Evolutionary conservation across 352 stramenopile species (phyloP), one percentile per base, ranked within the genome.

Genomic region (Poterioochromonas sp.): DNA sequence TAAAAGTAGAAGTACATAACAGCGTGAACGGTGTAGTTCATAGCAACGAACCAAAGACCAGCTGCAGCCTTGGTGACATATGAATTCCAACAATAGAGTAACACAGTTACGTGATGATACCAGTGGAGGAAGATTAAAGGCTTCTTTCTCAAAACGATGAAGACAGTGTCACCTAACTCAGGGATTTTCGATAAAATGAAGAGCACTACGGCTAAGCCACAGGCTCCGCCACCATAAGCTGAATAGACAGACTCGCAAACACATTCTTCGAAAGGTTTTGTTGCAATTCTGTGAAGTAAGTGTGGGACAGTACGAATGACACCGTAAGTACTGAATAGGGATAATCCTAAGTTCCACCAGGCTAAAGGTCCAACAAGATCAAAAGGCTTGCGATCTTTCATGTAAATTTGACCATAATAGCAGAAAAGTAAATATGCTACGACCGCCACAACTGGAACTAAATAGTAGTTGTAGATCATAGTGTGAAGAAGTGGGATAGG

Each of bases 1-100:
- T 91, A 95, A 84, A 96, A 97, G 87, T 97, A 97, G 49, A 92
- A 92, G 87, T 97, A 97, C 92, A 97, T 97, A 83, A 96, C 82
- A 39, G 90, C 90, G 83, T 97, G 92, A 78, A 96, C 92, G 53
- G 89, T 89, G 87, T 95, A 97, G 86, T 97, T 97, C 91, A 97
- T 97, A 70, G 90, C 89, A 47, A 94, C 87, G 71, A 86, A 86
- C 86, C 93, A 95, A n/a, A 96, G 82, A 20, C 90, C 91, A 65
- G 88, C 90, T 71, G 87, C 82, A 35, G 87, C 89, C 41, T 90
- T 84, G 20, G 87, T 91, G 39, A 82, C 88, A 79, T 93, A 94
- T 22, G 89, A 87, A 76, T 94, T 90, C 91, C 91, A 96, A 77
- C 80, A 85, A 53, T 82, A 85, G 0, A 85, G 70, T 26, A 85